These are phyloP conservation scores for Gymnopus androsaceus DNA, from an alignment of 1,284 basidiomycete species.

Conservation along the genomic window DNA sequence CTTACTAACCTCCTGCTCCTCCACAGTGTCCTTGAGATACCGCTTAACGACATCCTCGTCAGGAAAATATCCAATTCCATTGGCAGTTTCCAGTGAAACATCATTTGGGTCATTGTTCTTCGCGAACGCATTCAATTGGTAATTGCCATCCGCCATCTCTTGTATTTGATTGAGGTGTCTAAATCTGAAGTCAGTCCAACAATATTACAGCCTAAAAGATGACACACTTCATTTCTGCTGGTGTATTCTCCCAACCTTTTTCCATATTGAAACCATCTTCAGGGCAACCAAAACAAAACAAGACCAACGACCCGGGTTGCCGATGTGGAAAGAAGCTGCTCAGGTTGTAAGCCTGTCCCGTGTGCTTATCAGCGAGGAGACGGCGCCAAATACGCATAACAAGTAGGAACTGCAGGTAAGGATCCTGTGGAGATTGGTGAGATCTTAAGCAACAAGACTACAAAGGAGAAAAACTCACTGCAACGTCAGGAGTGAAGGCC, in stretches of 20 bases:
- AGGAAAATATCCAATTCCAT: not conserved
- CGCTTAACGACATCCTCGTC: not conserved
- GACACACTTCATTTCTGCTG: not conserved
- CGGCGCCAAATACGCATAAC: constrained; percentile 26
- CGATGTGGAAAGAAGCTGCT: constrained; percentile 22
- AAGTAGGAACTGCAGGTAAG: constrained; percentile 25
- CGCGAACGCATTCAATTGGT: no score
- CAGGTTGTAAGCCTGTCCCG: constrained; percentile 30
- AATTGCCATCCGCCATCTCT: no score
- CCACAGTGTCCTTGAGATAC: not conserved
- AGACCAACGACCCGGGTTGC: constrained; percentile 18
- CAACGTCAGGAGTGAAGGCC: not conserved
- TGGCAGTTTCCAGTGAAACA: no score
- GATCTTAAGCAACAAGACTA: not conserved
- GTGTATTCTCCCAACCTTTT: constrained; percentile 2
- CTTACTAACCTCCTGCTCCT: constrained; percentile 2
- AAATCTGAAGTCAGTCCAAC: not conserved
- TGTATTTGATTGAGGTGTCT: not conserved
- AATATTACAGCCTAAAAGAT: not conserved
- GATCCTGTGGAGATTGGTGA: constrained; percentile 17
- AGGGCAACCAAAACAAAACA: constrained; percentile 23
- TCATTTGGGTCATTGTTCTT: no score
- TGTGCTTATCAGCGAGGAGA: constrained; percentile 21
- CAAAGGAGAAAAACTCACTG: not conserved
- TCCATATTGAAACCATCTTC: constrained; percentile 27